These are phyloP conservation scores for Allium fistulosum DNA, from an alignment of 106 monocot species.

Conservation along the genomic window DNA sequence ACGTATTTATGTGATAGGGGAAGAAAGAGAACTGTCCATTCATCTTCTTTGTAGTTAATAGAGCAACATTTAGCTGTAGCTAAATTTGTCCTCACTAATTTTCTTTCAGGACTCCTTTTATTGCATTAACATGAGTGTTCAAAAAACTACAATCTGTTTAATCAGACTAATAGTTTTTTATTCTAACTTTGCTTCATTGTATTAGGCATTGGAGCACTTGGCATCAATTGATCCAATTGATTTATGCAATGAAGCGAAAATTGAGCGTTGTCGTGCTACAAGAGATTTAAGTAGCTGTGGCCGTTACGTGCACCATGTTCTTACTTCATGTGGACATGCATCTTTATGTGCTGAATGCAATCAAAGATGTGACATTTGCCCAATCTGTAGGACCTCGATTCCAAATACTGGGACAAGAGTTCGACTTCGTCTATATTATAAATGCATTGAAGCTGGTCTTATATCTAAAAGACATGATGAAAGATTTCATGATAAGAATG, in stretches of 20 bases:
- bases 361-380: conserved; percentile 78
- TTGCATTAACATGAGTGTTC: no score
- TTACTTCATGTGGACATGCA: conserved; percentile 83
- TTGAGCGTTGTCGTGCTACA: conserved; percentile 79
- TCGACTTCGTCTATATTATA: conserved; percentile 70
- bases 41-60: no score
- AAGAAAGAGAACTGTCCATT: no score
- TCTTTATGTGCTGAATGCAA: conserved; percentile 88
- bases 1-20: no score
- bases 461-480: conserved; percentile 55
- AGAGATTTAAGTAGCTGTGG: conserved; percentile 91
- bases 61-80: no score
- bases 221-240: conserved; percentile 74
- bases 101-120: no score
- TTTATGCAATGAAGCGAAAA: conserved; percentile 76
- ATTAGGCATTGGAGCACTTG: conserved; percentile 61
- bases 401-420: conserved; percentile 39
- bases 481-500: conserved; percentile 60
- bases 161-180: no score
- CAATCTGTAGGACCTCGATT: conserved; percentile 64
- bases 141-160: no score
- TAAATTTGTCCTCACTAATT: no score
- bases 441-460: conserved; percentile 76
- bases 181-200: background rate
- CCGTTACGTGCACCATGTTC: conserved; percentile 68